Evolutionary conservation across 140 eudicot genomes (phyloP).

Genomic region (Stevia rebaudiana): DNA sequence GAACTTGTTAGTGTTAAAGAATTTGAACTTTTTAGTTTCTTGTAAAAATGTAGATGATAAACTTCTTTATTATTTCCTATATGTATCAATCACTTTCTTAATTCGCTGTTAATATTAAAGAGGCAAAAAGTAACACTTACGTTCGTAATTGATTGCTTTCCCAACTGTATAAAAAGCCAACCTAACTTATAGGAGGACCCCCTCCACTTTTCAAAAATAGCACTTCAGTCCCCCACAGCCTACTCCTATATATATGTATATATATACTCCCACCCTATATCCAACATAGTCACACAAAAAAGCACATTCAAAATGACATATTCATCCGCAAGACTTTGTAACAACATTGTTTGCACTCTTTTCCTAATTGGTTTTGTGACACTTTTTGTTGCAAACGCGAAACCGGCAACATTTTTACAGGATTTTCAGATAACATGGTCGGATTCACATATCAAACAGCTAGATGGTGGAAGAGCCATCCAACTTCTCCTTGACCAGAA

Average conservation of each 20-base stretch:
- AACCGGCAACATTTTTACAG: conserved; percentile 73
- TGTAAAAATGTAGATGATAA: background rate
- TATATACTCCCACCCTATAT: conserved; percentile 15
- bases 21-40: conserved; percentile 5
- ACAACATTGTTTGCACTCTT: conserved; percentile 6
- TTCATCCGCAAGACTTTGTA: conserved; percentile 7
- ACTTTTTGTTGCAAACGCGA: conserved; percentile 24
- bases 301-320: conserved; percentile 19
- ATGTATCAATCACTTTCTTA: conserved; percentile 15
- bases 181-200: conserved; percentile 11
- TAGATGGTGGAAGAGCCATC: conserved; percentile 74
- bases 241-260: conserved; percentile 19
- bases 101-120: background rate
- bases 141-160: conserved; percentile 8
- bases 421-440: conserved; percentile 78
- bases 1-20: background rate
- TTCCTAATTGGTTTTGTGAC: conserved; percentile 20
- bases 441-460: conserved; percentile 59
- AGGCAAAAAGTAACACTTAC: background rate
- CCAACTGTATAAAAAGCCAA: conserved; percentile 5
- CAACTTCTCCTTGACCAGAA: conserved; percentile 76
- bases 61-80: background rate
- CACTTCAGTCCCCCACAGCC: conserved; percentile 22
- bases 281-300: conserved; percentile 19
- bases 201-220: background rate